Base-by-base conservation (phyloP, 73 alveolate genomes). In the Stentor coeruleus region DNA sequence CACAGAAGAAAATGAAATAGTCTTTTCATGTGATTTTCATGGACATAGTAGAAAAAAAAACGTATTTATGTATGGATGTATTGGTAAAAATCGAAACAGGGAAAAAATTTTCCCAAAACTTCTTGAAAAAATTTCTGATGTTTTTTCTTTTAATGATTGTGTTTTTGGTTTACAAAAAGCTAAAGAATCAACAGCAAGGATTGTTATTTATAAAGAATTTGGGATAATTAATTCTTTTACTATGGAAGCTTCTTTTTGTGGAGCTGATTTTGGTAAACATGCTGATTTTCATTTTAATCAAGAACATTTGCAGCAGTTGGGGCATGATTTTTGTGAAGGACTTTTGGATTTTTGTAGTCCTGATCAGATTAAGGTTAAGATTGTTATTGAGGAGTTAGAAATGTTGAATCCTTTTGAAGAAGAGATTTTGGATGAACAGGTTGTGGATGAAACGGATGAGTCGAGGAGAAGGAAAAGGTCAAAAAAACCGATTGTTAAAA, bases 31-130 rank as follows among this genome's bases (percentile, higher is more conserved):
- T 81, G 99, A 98, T 88, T 88, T 98, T 74, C 99, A 98, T 84
- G 99, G 99, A 3, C 99, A 98, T 91, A 91, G 99, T 26, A 91
- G 99, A 77, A 98, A 97, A 87, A 92, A 96, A 88, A 97, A 98
- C 80, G 94, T 94, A 4, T 97, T 94, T 86, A 90, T 92, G 96
- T 97, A 94, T 77, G 96, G 98, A 55, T 97, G 98, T 89, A 88
- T 95, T 82, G 96, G 98, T 59, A 97, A 94, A 84, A 98, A 97
- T 88, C 93, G 98, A 30, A 82, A 84, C 15, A 88, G 92, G 74
- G 99, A 97, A 81, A 74, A 89, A 84, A 90, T 94, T 3, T 97
- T 97, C 88, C 99, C 99, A 3, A 82, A 90, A 59, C 86, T 97
- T 3, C 82, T 96, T 38, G 94, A 96, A 81, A 95, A 93, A 75